Percentiles rank a stretch among this genome's conserved stretches.
phyloP scores from a whole-genome alignment of 257 asterid species.

The Euphrasia confusa region DNA sequence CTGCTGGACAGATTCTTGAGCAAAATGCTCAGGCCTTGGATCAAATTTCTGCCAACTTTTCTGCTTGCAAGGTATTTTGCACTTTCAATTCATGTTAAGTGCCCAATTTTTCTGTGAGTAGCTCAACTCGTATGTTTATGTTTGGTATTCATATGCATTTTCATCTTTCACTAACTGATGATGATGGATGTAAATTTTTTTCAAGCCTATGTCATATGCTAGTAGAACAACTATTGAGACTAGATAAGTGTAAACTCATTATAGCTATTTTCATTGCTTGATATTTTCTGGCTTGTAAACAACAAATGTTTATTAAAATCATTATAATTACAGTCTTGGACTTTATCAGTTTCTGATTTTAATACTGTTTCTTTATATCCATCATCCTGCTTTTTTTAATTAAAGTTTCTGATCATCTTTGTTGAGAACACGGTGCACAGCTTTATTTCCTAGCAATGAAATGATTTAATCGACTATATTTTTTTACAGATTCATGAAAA shows the following conservation, averaged over 20 bases:
- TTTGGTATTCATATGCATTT: neutral
- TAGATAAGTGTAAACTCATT: too few species aligned
- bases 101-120: neutral
- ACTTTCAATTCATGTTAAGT: neutral
- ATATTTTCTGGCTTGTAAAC: too few species aligned
- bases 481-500: conserved; percentile 68
- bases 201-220: too few species aligned
- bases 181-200: neutral
- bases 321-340: too few species aligned
- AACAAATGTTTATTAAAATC: too few species aligned
- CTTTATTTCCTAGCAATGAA: conserved; percentile 18
- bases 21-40: conserved; percentile 71
- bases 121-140: neutral
- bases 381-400: too few species aligned
- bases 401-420: neutral
- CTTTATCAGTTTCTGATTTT: too few species aligned
- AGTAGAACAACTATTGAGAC: too few species aligned
- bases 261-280: too few species aligned
- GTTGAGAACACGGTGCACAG: conserved; percentile 8
- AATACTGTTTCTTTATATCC: too few species aligned
- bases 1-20: conserved; percentile 68
- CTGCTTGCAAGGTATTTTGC: conserved; percentile 52
- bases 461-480: conserved; percentile 16
- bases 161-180: neutral
- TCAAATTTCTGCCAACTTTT: conserved; percentile 71